Base-by-base conservation (phyloP, 345 rosid genomes). In the Melastoma malabathricum region DNA sequence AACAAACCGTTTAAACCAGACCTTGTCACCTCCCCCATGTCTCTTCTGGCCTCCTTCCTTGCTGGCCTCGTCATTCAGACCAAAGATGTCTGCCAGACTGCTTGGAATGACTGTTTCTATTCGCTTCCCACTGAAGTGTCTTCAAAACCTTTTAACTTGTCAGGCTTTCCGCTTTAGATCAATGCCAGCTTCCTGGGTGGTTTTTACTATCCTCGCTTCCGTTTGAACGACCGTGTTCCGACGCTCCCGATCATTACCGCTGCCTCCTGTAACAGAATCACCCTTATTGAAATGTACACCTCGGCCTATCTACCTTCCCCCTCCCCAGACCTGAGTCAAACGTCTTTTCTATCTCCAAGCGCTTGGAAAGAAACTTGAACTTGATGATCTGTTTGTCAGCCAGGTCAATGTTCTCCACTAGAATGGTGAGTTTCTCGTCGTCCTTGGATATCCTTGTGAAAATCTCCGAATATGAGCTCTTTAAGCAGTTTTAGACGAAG, bases 361-460 rank as follows among this genome's bases (percentile, higher is more conserved):
- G 64, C 48, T 80, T 82, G 20, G 71, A 57, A 6, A 89, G 79
- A n/a, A n/a, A n/a, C n/a, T n/a, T n/a, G 44, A 72, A 60, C 57
- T 70, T 71, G 53, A 79, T 47, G 66, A 81, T 67, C 48, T 47
- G 62, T 29, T 57, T n/a, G 47, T 75, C 82, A 6, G 83, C 85
- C 67, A 72, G 66, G 61, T 83, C 93, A 49, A 74, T 62, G 29
- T 79, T 59, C 60, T 85, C 93, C 58, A 89, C 60, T 63, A 85
- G 53, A 57, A 80, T 72, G 34, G 78, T 79, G 14, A 67, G 49
- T 50, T 63, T 68, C 59, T 69, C 76, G 6, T 55, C 57, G 6
- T 53, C 54, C 46, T 56, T 66, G 8, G 75, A 63, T 12, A 61
- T 66, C 25, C 54, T 65, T 6, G 16, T 43, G 10, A 82, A 65